Evolutionary conservation across 2,329 filamentous ascomycete genomes (phyloP).

Genomic region (Elsinoe batatas): DNA sequence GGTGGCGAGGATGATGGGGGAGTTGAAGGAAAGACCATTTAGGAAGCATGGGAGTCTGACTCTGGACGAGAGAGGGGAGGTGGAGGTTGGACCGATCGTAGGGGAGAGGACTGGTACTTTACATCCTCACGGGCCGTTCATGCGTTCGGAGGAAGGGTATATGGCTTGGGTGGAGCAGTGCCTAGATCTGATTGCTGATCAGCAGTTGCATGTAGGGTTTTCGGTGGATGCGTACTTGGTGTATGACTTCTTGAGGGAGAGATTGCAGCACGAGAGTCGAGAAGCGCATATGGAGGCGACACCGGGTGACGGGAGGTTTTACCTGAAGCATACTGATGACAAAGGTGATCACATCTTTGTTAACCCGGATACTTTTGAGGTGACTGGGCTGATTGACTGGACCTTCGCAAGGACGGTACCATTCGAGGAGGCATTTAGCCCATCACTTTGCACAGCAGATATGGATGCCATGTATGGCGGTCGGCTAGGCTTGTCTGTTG

Average conservation of each 20-base stretch:
- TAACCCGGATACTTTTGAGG: constrained; percentile 34
- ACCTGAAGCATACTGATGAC: constrained; percentile 39
- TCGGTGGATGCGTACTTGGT: constrained; percentile 21
- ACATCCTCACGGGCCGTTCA: neutral
- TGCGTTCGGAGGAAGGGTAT: neutral
- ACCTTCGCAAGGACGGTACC: constrained; percentile 5
- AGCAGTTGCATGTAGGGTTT: constrained; percentile 26
- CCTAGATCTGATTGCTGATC: neutral
- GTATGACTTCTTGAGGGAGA: neutral
- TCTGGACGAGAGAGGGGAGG: neutral
- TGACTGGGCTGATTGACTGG: constrained; percentile 43
- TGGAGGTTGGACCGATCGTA: neutral
- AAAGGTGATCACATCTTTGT: constrained; percentile 42
- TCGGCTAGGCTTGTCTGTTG: neutral
- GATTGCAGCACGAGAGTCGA: neutral
- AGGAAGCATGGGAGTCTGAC: neutral
- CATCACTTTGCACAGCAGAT: neutral
- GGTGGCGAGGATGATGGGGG: neutral
- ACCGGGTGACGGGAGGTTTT: constrained; percentile 18
- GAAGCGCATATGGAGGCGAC: neutral
- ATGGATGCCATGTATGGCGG: constrained; percentile 2
- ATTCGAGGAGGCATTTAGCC: neutral
- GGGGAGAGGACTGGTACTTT: neutral
- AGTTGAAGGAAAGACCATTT: neutral
- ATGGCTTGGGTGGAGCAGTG: neutral